Evolutionary conservation across 352 stramenopile genomes (phyloP), one percentile per base, ranked within the genome.

Genomic region (Thalassiosira mediterranea): DNA sequence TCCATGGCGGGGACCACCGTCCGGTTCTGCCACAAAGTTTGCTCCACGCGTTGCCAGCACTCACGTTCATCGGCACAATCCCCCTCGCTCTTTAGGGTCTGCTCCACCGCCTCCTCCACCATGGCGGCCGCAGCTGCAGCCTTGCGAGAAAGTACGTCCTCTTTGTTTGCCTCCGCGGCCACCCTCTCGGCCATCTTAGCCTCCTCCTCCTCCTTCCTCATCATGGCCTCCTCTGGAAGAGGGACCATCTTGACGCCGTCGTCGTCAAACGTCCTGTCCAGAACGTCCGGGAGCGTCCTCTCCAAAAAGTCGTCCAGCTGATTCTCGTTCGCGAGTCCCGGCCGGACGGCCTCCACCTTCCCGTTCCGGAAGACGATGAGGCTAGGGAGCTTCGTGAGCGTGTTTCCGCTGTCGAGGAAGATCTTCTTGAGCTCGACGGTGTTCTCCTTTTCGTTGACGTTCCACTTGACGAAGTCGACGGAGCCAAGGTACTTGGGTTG

Each of bases 401-500:
- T 71, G 38, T 63, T 59, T n/a, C 69, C 69, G 34, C 28, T 46
- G 1, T 60, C 60, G 2, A 72, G 51, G 25, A 78, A 72, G 3
- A 67, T 29, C n/a, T 53, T 32, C 15, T 72, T 66, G 0, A 78
- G 37, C 34, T 61, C 38, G 0, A 31, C 52, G 17, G 69, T 78
- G 42, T 67, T 61, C 25, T 78, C 60, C 34, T 34, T 47, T 46
- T 78, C 69, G 28, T 72, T 59, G 0, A 78, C 69, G 26, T 78
- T 78, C 69, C 69, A 78, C 47, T 61, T 29, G 5, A 28, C 54
- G 32, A 78, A 78, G 37, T 78, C 60, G n/a, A 78, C 69, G 53
- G 56, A 63, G 23, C 26, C 44, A 32, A 53, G n/a, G 26, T 78
- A 78, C 10, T 54, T 34, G 2, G 69, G 69, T 17, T 78, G 60